Conservation (phyloP, 2,329 filamentous ascomycete genomes). For the Alternaria postmessia region DNA sequence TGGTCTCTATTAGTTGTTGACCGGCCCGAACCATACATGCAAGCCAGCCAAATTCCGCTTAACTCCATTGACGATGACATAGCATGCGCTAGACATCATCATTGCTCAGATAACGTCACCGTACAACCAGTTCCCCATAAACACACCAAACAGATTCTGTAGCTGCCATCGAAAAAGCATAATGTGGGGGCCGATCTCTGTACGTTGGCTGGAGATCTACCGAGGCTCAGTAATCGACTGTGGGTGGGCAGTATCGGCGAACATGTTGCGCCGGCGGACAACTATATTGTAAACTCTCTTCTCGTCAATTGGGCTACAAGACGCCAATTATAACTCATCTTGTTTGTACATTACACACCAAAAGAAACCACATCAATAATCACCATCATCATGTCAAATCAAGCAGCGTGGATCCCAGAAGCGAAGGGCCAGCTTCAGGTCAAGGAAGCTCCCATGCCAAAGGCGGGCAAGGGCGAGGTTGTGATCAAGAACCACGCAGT, state of each 20-base stretch:
- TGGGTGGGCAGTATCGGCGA: not conserved
- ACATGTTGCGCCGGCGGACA: not conserved
- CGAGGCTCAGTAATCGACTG: not conserved
- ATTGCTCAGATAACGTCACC: constrained; percentile 1
- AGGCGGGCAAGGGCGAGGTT: constrained; percentile 41
- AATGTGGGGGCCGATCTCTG: constrained; percentile 3
- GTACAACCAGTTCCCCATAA: not conserved
- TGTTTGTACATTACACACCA: not conserved
- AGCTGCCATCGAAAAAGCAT: not conserved
- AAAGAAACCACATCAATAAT: not conserved
- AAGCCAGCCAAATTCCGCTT: constrained; percentile 1
- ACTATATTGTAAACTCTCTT: not conserved
- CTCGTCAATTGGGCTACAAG: not conserved
- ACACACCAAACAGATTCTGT: not conserved
- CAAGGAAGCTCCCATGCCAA: constrained; percentile 39
- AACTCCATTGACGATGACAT: constrained; percentile 10
- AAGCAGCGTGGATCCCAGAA: constrained; percentile 45
- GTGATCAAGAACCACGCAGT: constrained; percentile 46
- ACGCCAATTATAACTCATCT: not conserved
- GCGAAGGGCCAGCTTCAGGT: constrained; percentile 41
- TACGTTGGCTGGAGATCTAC: not conserved
- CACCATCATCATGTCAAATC: constrained; percentile 36
- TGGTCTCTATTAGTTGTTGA: not conserved
- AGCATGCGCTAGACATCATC: constrained; percentile 1
- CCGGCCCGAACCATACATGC: not conserved